Evolutionary conservation across 2,329 filamentous ascomycete species (phyloP).

Genomic region (Immersiporthe knoxdaviesiana): DNA sequence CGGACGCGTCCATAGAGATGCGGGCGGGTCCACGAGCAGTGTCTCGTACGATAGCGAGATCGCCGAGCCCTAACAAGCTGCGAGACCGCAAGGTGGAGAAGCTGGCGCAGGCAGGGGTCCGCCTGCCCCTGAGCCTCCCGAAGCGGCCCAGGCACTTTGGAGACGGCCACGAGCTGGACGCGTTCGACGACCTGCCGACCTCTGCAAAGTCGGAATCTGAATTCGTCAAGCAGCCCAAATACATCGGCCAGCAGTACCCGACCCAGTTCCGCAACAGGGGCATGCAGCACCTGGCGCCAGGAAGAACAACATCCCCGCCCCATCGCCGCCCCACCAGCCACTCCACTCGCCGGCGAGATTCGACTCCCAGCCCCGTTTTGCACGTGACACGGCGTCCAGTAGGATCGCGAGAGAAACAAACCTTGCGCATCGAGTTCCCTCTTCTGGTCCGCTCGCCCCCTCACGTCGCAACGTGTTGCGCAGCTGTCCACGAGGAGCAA

Average conservation of each 20-base stretch:
- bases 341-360: slow-evolving; percentile 54
- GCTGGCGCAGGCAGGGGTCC: slow-evolving; percentile 50
- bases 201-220: slow-evolving; percentile 80
- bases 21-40: slow-evolving; percentile 61
- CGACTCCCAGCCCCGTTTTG: slow-evolving; percentile 64
- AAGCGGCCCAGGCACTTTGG: slow-evolving; percentile 76
- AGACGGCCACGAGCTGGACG: slow-evolving; percentile 88
- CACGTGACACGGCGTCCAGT: slow-evolving; percentile 67
- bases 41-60: slow-evolving; percentile 62
- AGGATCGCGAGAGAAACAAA: slow-evolving; percentile 66
- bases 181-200: slow-evolving; percentile 92
- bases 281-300: slow-evolving; percentile 58
- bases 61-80: slow-evolving; percentile 58
- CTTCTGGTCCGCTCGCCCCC: slow-evolving; percentile 56
- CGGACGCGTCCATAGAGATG: slow-evolving; percentile 67
- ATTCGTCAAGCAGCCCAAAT: slow-evolving; percentile 77
- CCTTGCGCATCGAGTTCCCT: slow-evolving; percentile 62
- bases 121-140: slow-evolving; percentile 75
- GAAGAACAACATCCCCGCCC: slow-evolving; percentile 57
- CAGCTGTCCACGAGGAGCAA: slow-evolving; percentile 56
- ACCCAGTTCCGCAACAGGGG: slow-evolving; percentile 60
- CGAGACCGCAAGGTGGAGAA: slow-evolving; percentile 48
- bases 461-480: slow-evolving; percentile 58
- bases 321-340: slow-evolving; percentile 57
- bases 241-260: slow-evolving; percentile 61